Evolutionary conservation across 2,329 filamentous ascomycete species (phyloP).

Genomic region (Nigrospora oryzae): DNA sequence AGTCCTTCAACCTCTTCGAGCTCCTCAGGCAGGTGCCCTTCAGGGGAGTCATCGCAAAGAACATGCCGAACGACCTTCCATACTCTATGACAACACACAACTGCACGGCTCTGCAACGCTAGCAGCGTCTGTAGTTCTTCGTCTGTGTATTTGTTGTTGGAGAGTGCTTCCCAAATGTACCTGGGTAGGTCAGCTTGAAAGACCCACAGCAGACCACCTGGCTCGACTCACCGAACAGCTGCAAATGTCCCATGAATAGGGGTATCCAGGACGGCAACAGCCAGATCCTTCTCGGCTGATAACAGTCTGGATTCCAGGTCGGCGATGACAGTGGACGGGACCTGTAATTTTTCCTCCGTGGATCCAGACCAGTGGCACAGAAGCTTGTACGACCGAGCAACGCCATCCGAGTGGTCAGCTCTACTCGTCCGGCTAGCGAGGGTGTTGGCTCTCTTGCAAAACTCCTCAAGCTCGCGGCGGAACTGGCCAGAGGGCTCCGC

Average conservation of each 20-base stretch:
- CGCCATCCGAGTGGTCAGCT: slow-evolving; percentile 87
- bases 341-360: slow-evolving; percentile 30
- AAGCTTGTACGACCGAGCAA: slow-evolving; percentile 68
- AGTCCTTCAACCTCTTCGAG: slow-evolving; percentile 63
- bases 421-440: slow-evolving; percentile 65
- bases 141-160: slow-evolving; percentile 28
- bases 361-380: slow-evolving; percentile 49
- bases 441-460: slow-evolving; percentile 43
- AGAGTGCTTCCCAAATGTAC: slow-evolving; percentile 45
- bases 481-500: slow-evolving; percentile 8
- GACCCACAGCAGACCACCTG: not conserved
- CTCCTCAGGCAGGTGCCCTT: slow-evolving; percentile 75
- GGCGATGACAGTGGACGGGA: slow-evolving; percentile 50
- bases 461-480: slow-evolving; percentile 30
- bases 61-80: slow-evolving; percentile 71
- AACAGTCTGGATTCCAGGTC: slow-evolving; percentile 57
- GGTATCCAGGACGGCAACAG: slow-evolving; percentile 54
- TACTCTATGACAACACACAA: slow-evolving; percentile 55
- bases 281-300: slow-evolving; percentile 56
- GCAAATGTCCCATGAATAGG: slow-evolving; percentile 66
- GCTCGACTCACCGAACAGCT: slow-evolving; percentile 41
- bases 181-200: slow-evolving; percentile 16
- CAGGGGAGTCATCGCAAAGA: slow-evolving; percentile 88
- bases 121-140: slow-evolving; percentile 25
- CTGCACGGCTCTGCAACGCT: slow-evolving; percentile 44